Conservation (phyloP, 2,329 filamentous ascomycete genomes). For the Trichoderma koningiopsis region DNA sequence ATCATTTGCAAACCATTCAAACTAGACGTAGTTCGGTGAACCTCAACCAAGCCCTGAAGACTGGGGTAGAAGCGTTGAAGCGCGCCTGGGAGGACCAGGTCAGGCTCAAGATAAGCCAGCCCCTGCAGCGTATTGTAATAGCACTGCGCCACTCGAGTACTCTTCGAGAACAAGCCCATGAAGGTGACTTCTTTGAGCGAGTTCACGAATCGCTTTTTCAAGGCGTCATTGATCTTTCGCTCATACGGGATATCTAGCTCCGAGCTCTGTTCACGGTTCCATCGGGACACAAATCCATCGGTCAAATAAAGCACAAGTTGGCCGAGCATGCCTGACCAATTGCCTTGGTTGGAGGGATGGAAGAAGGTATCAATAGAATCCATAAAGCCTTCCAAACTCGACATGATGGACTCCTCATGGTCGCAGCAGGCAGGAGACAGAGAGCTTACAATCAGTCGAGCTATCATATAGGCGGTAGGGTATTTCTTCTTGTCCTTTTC, state of each 20-base stretch:
- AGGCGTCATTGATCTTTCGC: conserved; percentile 73
- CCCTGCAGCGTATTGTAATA: conserved; percentile 89
- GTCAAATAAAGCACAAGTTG: conserved; percentile 91
- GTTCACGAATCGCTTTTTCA: conserved; percentile 87
- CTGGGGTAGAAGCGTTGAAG: conserved; percentile 96
- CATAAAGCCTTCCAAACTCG: conserved; percentile 85
- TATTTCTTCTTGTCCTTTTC: conserved; percentile 94
- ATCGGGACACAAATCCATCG: conserved; percentile 95
- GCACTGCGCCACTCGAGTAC: conserved; percentile 85
- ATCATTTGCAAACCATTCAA: conserved; percentile 90
- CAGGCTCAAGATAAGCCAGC: conserved; percentile 86
- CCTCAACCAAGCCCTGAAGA: conserved; percentile 93
- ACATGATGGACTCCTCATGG: conserved; percentile 75
- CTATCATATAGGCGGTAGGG: conserved; percentile 87
- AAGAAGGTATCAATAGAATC: conserved; percentile 98
- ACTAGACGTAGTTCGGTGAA: conserved; percentile 93
- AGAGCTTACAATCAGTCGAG: conserved; percentile 90
- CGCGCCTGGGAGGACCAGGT: conserved; percentile 88
- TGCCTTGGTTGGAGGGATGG: conserved; percentile 93
- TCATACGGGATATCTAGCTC: conserved; percentile 85
- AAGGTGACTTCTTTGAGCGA: conserved; percentile 91
- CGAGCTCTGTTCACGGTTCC: conserved; percentile 91
- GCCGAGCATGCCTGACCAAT: conserved; percentile 86
- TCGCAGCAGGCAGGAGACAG: conserved; percentile 81
- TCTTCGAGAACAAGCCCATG: conserved; percentile 98